A percentile compares a stretch with the other conserved stretches of the same genome.
These are phyloP conservation scores for Termitomyces sp. DNA, from an alignment of 768 basidiomycete genomes.

Conservation along the genomic window DNA sequence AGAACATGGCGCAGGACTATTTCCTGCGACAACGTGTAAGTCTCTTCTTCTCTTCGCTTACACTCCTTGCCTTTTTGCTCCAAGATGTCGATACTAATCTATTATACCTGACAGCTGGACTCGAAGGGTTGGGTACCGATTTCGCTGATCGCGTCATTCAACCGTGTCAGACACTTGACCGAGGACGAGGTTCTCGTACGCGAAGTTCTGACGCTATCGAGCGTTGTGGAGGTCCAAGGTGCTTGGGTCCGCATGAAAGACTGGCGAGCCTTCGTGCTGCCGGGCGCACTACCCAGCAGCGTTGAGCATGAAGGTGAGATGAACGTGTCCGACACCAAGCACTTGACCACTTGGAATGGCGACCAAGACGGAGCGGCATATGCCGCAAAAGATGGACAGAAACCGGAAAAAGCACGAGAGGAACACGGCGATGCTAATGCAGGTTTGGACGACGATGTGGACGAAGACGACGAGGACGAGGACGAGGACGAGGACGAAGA, in stretches of 20 bases:
- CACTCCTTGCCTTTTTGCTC: neutral
- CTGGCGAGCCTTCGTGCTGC: conserved; percentile 65
- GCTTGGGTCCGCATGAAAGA: conserved; percentile 68
- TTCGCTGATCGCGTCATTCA: conserved; percentile 80
- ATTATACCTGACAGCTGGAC: conserved; percentile 68
- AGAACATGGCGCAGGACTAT: conserved; percentile 88
- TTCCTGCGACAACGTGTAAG: conserved; percentile 77
- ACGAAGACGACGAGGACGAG: conserved; percentile 56
- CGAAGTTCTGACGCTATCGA: conserved; percentile 68
- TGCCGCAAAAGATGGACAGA: neutral
- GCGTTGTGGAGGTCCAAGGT: conserved; percentile 65
- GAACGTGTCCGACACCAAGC: neutral
- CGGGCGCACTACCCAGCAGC: conserved; percentile 54
- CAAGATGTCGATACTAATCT: neutral
- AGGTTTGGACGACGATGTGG: conserved; percentile 42
- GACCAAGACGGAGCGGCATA: neutral
- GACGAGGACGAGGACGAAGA: conserved; percentile 68
- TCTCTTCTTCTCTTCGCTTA: conserved; percentile 5
- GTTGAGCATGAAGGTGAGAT: conserved; percentile 20
- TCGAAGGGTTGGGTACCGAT: conserved; percentile 85
- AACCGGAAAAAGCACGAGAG: conserved; percentile 9
- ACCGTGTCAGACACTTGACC: conserved; percentile 73
- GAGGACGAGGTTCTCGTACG: conserved; percentile 55
- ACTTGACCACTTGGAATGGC: neutral
- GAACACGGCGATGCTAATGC: conserved; percentile 36